A percentile compares a stretch with the other conserved stretches of the same genome.
Evolutionary conservation across 2,329 filamentous ascomycete genomes (phyloP).

Genomic region (Ceratocystis smalleyi): DNA sequence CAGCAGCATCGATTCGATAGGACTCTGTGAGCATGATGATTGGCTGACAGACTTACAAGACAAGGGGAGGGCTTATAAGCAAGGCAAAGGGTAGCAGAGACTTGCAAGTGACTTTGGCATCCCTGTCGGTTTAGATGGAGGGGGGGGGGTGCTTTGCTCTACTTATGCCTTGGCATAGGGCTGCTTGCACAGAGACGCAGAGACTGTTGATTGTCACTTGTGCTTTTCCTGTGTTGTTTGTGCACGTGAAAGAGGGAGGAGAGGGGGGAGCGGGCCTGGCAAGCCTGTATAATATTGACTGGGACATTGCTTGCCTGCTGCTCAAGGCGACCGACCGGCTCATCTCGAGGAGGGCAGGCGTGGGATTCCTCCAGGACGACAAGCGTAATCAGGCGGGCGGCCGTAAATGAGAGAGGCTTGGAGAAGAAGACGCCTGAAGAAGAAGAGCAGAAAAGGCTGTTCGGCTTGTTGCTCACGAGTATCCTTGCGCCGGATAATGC

Average conservation of each 20-base stretch:
- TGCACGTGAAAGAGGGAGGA: not conserved
- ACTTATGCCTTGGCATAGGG: not conserved
- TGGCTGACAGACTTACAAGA: not conserved
- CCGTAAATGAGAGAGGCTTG: too few species aligned
- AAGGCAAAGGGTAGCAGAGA: not conserved
- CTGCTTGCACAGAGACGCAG: not conserved
- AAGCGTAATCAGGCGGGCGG: too few species aligned
- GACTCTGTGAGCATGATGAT: not conserved
- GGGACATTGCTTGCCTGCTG: too few species aligned
- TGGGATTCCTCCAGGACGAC: too few species aligned
- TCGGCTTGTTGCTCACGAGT: not conserved
- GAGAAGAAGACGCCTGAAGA: too few species aligned
- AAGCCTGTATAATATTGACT: too few species aligned
- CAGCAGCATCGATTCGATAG: not conserved
- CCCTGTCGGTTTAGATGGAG: not conserved
- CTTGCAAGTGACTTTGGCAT: not conserved
- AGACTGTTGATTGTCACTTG: too few species aligned
- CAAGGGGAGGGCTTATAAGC: not conserved
- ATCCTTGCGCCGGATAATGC: not conserved
- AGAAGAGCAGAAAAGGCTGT: not conserved
- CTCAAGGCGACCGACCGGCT: too few species aligned
- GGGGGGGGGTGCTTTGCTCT: not conserved
- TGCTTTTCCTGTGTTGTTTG: not conserved
- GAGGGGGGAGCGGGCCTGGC: too few species aligned
- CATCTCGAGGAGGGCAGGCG: too few species aligned